Evolutionary conservation across 495 filamentous ascomycete species (phyloP).

Genomic region (Chaetomium fimeti): DNA sequence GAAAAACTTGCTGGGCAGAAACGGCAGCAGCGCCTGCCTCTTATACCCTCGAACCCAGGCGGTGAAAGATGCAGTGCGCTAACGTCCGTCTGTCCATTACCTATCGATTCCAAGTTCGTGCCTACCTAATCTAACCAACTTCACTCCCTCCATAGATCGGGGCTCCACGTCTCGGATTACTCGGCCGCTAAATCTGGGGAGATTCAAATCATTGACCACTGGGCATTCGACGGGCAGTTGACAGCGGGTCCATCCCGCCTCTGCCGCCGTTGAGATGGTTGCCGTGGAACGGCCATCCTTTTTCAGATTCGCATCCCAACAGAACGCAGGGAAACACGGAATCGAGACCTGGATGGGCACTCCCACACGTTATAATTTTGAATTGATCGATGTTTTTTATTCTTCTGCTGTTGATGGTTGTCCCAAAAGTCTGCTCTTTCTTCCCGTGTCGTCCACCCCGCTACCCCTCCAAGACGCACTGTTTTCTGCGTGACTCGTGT

Average conservation of each 20-base stretch:
- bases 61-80: conserved; percentile 13
- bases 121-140: too few species aligned
- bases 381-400: background rate
- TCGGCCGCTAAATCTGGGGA: conserved; percentile 21
- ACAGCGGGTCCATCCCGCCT: conserved; percentile 4
- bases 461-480: conserved; percentile 12
- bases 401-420: background rate
- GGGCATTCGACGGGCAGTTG: background rate
- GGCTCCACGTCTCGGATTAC: conserved; percentile 27
- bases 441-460: conserved; percentile 9
- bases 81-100: background rate
- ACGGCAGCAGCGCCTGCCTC: conserved; percentile 6
- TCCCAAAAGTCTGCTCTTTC: background rate
- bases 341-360: background rate
- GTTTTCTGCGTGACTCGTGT: background rate
- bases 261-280: background rate
- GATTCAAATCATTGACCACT: too few species aligned
- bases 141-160: background rate
- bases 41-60: conserved; percentile 12
- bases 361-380: background rate
- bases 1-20: background rate
- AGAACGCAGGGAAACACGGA: background rate
- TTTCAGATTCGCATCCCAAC: background rate
- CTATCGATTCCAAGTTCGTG: too few species aligned
- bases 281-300: background rate